A percentile compares a stretch with the other conserved stretches of the same genome.
These are phyloP conservation scores for Calocybe gangraenosa DNA, from an alignment of 768 basidiomycete species.

Conservation along the genomic window DNA sequence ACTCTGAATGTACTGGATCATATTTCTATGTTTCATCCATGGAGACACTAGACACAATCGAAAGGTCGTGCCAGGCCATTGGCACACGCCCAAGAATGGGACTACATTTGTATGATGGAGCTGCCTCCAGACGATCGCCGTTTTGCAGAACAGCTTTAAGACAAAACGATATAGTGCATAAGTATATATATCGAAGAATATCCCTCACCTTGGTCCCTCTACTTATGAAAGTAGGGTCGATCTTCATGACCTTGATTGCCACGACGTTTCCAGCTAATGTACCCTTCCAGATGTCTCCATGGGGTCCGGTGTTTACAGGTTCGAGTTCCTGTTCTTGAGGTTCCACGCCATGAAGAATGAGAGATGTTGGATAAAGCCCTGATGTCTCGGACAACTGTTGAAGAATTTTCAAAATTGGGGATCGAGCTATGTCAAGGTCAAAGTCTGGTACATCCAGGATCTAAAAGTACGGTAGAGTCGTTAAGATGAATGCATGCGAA, in stretches of 20 bases:
- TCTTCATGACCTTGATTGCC: slow-evolving; percentile 11
- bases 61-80: slow-evolving; percentile 6
- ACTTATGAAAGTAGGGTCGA: slow-evolving; percentile 1
- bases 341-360: slow-evolving; percentile 6
- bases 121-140: slow-evolving; percentile 10
- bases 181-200: neutral
- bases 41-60: slow-evolving; percentile 11
- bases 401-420: slow-evolving; percentile 1
- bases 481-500: too few relatives aligned
- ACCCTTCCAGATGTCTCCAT: slow-evolving; percentile 6
- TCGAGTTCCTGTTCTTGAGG: slow-evolving; percentile 3
- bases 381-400: slow-evolving; percentile 6
- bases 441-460: neutral
- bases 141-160: slow-evolving; percentile 9
- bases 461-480: too few relatives aligned
- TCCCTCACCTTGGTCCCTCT: slow-evolving; percentile 1
- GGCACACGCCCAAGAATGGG: slow-evolving; percentile 7
- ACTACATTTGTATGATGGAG: slow-evolving; percentile 6
- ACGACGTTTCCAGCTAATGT: slow-evolving; percentile 1
- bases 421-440: slow-evolving; percentile 5
- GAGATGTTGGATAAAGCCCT: slow-evolving; percentile 5
- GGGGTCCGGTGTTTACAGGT: slow-evolving; percentile 2
- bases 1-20: slow-evolving; percentile 6
- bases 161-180: neutral
- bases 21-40: slow-evolving; percentile 9